Base-by-base conservation (phyloP, 2,329 filamentous ascomycete species). In the Aurifilum marmelostoma region DNA sequence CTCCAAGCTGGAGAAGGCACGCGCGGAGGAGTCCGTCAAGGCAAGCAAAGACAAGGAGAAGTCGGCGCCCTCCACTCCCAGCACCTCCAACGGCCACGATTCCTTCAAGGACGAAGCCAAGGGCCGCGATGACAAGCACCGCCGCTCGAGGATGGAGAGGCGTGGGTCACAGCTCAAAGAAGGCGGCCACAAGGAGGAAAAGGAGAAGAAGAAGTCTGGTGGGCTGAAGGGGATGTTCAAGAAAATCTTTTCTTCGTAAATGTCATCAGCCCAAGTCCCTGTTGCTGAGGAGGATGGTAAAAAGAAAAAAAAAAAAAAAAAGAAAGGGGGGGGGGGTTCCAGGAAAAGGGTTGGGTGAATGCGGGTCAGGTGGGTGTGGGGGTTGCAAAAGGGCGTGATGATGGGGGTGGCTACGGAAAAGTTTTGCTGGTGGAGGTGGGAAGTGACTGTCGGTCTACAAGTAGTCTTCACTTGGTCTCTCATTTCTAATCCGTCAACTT, bases 1-100 rank as follows among this genome's bases (percentile, higher is more conserved):
- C 3, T 43, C 73, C 58, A 78, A 71, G 69, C 67, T 74, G 21
- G 69, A 74, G 47, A 76, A 73, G 71, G 71, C 71, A 7, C 72
- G 72, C n/a, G 75, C 74, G 3, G 71, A 73, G n/a, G 70, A 68
- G 63, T 59, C 68, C 16, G 47, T 41, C 21, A 69, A 67, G 63
- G 63, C 67, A 7, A 67, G 54, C 41, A 68, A 67, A 60, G 68
- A 63, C 21, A 67, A 66, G 34, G 66, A 54, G 14, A 63, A 50
- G 39, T 9, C 21, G 8, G 39, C n/a, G 11, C 39, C 61, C 3
- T 29, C 39, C 21, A 29, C 61, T 32, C 41, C 41, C 16, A 52
- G 43, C 29, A 61, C 56, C 43, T 60, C 65, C 27, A 65, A 58
- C 24, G 34, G 47, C 9, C 32, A 58, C 29, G 54, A 52, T 14